phyloP scores from a whole-genome alignment of 192 early-diverging fungal species.

The Jimgerdemannia lactiflua region DNA sequence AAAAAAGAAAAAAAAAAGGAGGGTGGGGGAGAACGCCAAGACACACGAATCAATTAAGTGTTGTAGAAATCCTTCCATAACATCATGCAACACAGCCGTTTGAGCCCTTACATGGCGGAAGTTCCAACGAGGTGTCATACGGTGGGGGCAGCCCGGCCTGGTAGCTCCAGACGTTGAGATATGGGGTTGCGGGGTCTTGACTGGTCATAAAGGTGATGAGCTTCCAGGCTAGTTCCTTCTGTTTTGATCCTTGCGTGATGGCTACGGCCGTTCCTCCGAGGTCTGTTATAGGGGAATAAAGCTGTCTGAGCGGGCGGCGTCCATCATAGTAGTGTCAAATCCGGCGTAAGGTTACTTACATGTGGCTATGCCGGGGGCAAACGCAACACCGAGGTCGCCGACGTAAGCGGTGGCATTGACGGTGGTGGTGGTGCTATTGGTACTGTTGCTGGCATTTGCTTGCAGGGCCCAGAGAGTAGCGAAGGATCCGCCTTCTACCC shows the following conservation, averaged over 20 bases:
- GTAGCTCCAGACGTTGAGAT: conserved; percentile 2
- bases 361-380: conserved; percentile 8
- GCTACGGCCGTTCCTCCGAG: conserved; percentile 10
- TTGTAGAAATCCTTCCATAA: no score
- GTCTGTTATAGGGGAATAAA: neutral
- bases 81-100: neutral
- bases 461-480: conserved; percentile 2
- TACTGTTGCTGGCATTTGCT: neutral
- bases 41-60: no score
- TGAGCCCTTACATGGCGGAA: conserved; percentile 5
- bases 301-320: neutral
- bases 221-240: conserved; percentile 12
- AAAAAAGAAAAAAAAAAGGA: no score
- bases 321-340: neutral
- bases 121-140: conserved; percentile 10
- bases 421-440: neutral
- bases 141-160: conserved; percentile 8
- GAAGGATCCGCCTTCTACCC: neutral
- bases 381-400: conserved; percentile 9
- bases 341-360: neutral
- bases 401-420: neutral
- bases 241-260: conserved; percentile 5
- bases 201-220: conserved; percentile 8
- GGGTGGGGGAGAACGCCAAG: no score
- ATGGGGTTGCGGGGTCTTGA: neutral